These are phyloP conservation scores for Dactylellina leptospora DNA, from an alignment of 2,329 filamentous ascomycete genomes.

Conservation along the genomic window DNA sequence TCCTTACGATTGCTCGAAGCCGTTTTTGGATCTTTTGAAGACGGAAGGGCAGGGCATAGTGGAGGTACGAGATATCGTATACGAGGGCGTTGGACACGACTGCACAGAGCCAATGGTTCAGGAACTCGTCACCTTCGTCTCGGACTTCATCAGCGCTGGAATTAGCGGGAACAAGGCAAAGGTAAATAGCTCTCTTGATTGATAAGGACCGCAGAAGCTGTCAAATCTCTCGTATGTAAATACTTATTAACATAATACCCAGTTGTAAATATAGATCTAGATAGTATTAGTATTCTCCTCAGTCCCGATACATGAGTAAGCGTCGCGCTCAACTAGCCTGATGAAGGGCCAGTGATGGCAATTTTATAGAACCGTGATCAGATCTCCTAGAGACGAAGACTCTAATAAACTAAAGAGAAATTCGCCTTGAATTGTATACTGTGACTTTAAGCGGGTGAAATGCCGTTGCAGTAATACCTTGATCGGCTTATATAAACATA, in stretches of 20 bases:
- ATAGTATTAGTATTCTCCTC: not conserved
- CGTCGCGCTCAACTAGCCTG: no score
- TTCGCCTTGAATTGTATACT: no score
- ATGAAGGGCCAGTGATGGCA: no score
- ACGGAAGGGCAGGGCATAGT: conserved; percentile 65
- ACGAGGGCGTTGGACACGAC: conserved; percentile 74
- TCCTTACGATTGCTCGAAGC: conserved; percentile 70
- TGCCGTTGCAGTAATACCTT: no score
- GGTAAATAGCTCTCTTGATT: conserved; percentile 17
- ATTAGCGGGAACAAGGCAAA: conserved; percentile 30
- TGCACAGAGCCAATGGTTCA: conserved; percentile 73
- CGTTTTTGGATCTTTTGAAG: conserved; percentile 70
- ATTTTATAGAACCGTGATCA: not conserved
- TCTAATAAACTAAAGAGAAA: no score
- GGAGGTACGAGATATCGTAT: conserved; percentile 72
- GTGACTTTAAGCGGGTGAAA: no score
- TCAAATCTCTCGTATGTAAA: not conserved
- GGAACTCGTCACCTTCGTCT: conserved; percentile 72
- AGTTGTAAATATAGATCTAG: conserved; percentile 21
- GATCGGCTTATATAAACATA: no score
- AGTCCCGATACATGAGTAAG: no score
- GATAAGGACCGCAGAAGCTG: not conserved
- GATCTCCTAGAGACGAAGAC: no score
- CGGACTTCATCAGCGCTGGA: conserved; percentile 12
- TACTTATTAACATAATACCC: conserved; percentile 1